Evolutionary conservation across 768 basidiomycete species (phyloP).

Genomic region (Chalciporus sphaerocephalus): DNA sequence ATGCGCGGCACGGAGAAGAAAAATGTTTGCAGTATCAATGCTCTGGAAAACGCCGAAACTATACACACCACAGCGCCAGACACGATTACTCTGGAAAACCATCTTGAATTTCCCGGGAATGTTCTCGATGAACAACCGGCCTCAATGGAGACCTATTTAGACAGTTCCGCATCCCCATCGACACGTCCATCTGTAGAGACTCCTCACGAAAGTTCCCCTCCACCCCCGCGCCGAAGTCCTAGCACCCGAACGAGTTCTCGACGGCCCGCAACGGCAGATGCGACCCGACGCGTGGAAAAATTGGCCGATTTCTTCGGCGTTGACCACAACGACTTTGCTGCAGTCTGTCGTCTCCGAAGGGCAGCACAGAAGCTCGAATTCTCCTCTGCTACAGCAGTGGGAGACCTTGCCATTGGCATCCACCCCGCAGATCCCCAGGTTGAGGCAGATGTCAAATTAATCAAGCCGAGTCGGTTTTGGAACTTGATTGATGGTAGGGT

Average conservation of each 20-base stretch:
- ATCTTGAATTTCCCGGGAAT: neutral
- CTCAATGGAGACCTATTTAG: neutral
- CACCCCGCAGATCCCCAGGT: constrained; percentile 3
- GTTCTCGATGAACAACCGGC: neutral
- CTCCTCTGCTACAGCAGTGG: neutral
- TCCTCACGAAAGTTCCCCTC: neutral
- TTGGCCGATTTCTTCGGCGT: constrained; percentile 16
- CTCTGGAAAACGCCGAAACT: neutral
- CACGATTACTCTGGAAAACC: neutral
- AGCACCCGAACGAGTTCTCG: neutral
- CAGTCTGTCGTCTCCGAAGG: neutral
- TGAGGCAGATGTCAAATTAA: constrained; percentile 39
- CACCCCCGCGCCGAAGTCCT: neutral
- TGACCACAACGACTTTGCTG: constrained; percentile 3
- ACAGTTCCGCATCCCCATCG: neutral
- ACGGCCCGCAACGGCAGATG: constrained; percentile 5
- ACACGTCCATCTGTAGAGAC: neutral
- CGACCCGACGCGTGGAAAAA: constrained; percentile 11
- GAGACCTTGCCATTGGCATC: constrained; percentile 3
- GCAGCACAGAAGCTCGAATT: neutral
- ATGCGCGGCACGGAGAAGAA: neutral
- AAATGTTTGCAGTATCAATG: neutral
- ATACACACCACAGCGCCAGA: neutral
- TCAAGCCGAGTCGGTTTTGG: constrained; percentile 38
- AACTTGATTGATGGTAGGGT: constrained; percentile 30